Percentiles rank a stretch among this genome's conserved stretches.
phyloP scores from a whole-genome alignment of 139 green algal genomes.

The Coccomyxa sp. region DNA sequence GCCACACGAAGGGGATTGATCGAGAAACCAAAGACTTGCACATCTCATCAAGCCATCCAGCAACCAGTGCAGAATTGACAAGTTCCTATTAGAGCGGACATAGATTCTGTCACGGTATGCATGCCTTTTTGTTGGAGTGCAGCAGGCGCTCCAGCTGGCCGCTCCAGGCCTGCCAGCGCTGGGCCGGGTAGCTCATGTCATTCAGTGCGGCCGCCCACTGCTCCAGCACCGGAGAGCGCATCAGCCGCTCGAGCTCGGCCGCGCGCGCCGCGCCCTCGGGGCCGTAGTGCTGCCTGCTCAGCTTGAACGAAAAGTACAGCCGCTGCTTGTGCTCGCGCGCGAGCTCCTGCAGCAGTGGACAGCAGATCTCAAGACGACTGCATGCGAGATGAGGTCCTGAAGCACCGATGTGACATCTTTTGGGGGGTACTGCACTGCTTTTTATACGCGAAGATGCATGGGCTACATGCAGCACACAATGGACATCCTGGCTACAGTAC shows the following conservation, averaged over 20 bases:
- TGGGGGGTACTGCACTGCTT: too few species aligned
- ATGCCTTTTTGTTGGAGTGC: neutral
- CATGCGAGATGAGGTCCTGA: neutral
- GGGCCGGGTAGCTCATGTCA: conserved; percentile 32
- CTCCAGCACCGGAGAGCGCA: conserved; percentile 19
- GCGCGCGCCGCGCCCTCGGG: conserved; percentile 1
- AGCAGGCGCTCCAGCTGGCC: neutral
- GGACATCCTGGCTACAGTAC: too few species aligned
- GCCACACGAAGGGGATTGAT: too few species aligned
- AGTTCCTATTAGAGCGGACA: too few species aligned
- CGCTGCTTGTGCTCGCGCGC: conserved; percentile 34
- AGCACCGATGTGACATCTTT: too few species aligned
- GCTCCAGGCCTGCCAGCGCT: conserved; percentile 35
- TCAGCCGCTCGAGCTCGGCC: conserved; percentile 11
- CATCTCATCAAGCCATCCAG: too few species aligned
- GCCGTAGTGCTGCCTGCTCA: conserved; percentile 27
- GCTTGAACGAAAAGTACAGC: conserved; percentile 44
- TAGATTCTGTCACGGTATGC: neutral
- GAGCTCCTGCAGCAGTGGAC: conserved; percentile 13
- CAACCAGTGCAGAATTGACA: too few species aligned
- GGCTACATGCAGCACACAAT: too few species aligned
- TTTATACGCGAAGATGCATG: too few species aligned
- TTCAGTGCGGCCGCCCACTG: conserved; percentile 33
- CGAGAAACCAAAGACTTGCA: too few species aligned
- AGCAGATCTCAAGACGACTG: neutral